A percentile compares a stretch with the other conserved stretches of the same genome.
Evolutionary conservation across 2,329 filamentous ascomycete genomes (phyloP).

Genomic region (Alternaria viburni): DNA sequence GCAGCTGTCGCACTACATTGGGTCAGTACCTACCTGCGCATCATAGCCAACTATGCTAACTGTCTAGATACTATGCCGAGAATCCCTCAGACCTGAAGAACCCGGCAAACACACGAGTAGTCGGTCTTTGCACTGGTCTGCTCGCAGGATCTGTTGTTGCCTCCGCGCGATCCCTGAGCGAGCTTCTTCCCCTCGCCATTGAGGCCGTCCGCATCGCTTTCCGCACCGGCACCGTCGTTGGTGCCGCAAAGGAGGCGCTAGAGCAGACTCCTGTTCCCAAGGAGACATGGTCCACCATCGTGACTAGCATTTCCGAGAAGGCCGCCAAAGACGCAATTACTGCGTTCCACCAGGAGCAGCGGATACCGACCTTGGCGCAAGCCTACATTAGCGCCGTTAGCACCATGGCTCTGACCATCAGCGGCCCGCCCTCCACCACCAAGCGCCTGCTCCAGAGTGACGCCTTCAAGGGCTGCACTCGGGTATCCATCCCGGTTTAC

Average conservation of each 20-base stretch:
- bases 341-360: constrained; percentile 64
- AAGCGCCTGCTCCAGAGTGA: constrained; percentile 59
- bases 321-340: constrained; percentile 59
- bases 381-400: constrained; percentile 67
- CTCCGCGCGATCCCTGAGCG: constrained; percentile 66
- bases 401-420: constrained; percentile 65
- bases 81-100: constrained; percentile 61
- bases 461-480: constrained; percentile 58
- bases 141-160: constrained; percentile 73
- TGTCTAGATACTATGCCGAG: constrained; percentile 53
- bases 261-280: constrained; percentile 62
- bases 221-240: constrained; percentile 61
- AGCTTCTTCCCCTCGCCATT: constrained; percentile 67
- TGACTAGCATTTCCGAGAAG: constrained; percentile 62
- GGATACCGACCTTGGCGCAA: constrained; percentile 56
- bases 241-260: constrained; percentile 52
- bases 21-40: constrained; percentile 55
- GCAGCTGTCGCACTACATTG: constrained; percentile 72
- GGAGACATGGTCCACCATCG: constrained; percentile 71
- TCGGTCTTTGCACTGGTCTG: constrained; percentile 72
- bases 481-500: constrained; percentile 61
- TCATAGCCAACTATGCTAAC: constrained; percentile 33
- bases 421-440: constrained; percentile 62
- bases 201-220: constrained; percentile 72
- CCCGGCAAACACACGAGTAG: constrained; percentile 59